Conservation (phyloP, 2,329 filamentous ascomycete genomes). For the Aspergillus felis region DNA sequence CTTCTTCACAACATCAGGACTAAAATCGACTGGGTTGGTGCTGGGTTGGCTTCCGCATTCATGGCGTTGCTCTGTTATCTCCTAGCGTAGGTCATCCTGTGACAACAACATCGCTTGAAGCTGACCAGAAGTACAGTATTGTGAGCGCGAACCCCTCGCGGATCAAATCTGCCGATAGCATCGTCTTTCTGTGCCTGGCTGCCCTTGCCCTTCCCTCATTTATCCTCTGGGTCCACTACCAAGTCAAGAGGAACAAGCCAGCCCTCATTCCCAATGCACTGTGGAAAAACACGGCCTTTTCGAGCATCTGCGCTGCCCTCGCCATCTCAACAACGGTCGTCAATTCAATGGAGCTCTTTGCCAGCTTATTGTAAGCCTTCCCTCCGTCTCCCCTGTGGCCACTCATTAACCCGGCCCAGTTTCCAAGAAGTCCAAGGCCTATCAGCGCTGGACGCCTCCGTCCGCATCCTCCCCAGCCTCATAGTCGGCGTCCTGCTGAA, state of each 20-base stretch:
- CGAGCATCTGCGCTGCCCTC: conserved; percentile 51
- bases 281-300: conserved; percentile 57
- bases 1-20: conserved; percentile 10
- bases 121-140: conserved; percentile 10
- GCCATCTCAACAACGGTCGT: conserved; percentile 45
- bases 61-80: conserved; percentile 51
- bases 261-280: conserved; percentile 61
- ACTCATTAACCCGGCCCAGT: conserved; percentile 26
- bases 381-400: background rate
- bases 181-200: conserved; percentile 46
- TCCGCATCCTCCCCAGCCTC: conserved; percentile 46
- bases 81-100: conserved; percentile 39
- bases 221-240: conserved; percentile 51
- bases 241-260: conserved; percentile 44
- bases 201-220: conserved; percentile 47
- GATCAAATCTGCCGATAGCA: conserved; percentile 44
- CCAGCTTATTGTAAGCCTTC: conserved; percentile 46
- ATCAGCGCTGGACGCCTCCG: conserved; percentile 44
- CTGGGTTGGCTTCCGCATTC: conserved; percentile 42
- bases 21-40: conserved; percentile 54
- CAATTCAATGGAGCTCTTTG: conserved; percentile 47
- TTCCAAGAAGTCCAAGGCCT: conserved; percentile 51
- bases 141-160: conserved; percentile 23
- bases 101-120: background rate
- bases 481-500: conserved; percentile 44